Base-by-base conservation (phyloP, 345 rosid genomes). In the Moricandia arvensis region DNA sequence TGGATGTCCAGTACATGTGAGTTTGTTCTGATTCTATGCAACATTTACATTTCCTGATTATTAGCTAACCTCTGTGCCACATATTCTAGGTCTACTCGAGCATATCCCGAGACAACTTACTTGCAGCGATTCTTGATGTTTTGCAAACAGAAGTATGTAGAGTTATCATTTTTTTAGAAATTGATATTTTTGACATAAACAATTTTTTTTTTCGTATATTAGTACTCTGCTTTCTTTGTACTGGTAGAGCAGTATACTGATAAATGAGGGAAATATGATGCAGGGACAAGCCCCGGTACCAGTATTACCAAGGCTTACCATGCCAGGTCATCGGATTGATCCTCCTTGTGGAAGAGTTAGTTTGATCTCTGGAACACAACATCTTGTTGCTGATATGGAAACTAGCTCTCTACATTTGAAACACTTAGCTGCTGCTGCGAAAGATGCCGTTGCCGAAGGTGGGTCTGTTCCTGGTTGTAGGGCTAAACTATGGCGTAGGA, bases 241-340 rank as follows among this genome's bases (percentile, higher is more conserved):
- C 55, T 1, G 21, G 51, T 73, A 13, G 64, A 72, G 51, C 8
- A 18, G 27, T 72, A 51, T 67, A 47, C 34, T 73, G 58, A 73
- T 68, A 68, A 31, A 43, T 61, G 66, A 26, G 30, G 53, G 16
- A 61, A 26, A 60, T 60, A 21, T 72, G 38, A 62, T 75, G 83
- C 86, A 95, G 99, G 88, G 93, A 79, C 98, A 92, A 60, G 81
- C 87, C 73, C 86, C 96, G 2, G 86, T 95, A 35, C 94, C 98
- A 73, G 84, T 95, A 24, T 85, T 90, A 81, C 98, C 99, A 55
- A 88, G 99, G 89, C 83, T 95, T 77, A 95, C 98, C 11, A 88
- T 95, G 97, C 99, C 99, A 72, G 99, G 99, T 80, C 99, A 95
- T 82, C 91, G 89, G 76, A 86, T 95, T 81, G 96, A 95, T 86